Evolutionary conservation across 2,329 filamentous ascomycete genomes (phyloP).

Genomic region (Zymoseptoria pseudotritici): DNA sequence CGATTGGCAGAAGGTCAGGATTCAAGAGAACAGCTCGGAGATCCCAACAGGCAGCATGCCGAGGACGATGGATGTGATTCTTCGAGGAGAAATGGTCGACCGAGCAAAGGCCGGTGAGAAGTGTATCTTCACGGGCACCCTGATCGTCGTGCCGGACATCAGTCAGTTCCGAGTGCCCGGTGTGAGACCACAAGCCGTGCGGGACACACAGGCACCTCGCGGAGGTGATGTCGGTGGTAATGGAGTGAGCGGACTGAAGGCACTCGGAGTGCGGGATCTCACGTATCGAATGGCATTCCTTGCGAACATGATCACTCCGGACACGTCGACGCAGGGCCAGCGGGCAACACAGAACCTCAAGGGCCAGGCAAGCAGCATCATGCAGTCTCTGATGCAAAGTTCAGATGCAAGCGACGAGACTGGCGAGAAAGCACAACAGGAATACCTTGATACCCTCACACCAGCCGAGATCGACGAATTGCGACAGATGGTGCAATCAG

Average conservation of each 20-base stretch:
- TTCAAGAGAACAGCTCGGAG: slow-evolving; percentile 96
- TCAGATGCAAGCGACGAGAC: slow-evolving; percentile 59
- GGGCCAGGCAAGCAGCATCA: slow-evolving; percentile 73
- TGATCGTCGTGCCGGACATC: slow-evolving; percentile 95
- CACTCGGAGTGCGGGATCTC: slow-evolving; percentile 86
- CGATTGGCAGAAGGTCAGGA: slow-evolving; percentile 97
- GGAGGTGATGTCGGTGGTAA: slow-evolving; percentile 68
- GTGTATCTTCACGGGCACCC: slow-evolving; percentile 91
- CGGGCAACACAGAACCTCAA: slow-evolving; percentile 56
- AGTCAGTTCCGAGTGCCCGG: slow-evolving; percentile 90
- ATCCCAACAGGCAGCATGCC: slow-evolving; percentile 99
- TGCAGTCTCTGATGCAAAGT: slow-evolving; percentile 72
- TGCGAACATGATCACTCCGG: slow-evolving; percentile 89
- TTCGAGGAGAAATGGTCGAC: slow-evolving; percentile 95
- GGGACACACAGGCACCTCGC: slow-evolving; percentile 69
- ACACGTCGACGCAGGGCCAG: slow-evolving; percentile 72
- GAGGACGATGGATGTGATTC: slow-evolving; percentile 91
- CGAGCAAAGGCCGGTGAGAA: slow-evolving; percentile 96
- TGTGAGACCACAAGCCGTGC: slow-evolving; percentile 69
- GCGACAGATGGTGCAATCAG: slow-evolving; percentile 85
- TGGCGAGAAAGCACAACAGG: slow-evolving; percentile 80
- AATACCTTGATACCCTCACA: slow-evolving; percentile 79
- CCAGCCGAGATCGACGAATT: slow-evolving; percentile 84
- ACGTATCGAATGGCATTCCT: slow-evolving; percentile 96
- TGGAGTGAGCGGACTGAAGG: slow-evolving; percentile 81